A percentile compares a stretch with the other conserved stretches of the same genome.
Evolutionary conservation across 805 yeast genomes (phyloP).

Genomic region (Barnettozyma californica): DNA sequence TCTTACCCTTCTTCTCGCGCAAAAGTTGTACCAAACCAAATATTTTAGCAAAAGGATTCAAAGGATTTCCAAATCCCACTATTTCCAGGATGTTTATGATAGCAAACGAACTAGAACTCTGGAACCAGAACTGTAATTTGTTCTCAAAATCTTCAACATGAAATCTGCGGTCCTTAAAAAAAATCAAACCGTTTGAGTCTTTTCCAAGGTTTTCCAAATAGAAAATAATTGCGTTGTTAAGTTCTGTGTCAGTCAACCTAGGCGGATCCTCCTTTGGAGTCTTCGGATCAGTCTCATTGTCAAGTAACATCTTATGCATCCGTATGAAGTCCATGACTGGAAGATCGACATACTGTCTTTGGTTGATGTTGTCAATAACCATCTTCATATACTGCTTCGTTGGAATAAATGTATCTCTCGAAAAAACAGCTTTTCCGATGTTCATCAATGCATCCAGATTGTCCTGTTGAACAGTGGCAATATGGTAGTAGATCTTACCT

Average conservation of each 20-base stretch:
- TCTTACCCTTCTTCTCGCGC: conserved; percentile 65
- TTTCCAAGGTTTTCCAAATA: conserved; percentile 11
- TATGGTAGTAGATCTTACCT: conserved; percentile 82
- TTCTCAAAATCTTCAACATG: conserved; percentile 24
- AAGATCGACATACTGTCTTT: conserved; percentile 37
- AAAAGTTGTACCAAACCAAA: conserved; percentile 69
- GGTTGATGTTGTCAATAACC: conserved; percentile 75
- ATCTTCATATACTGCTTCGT: conserved; percentile 71
- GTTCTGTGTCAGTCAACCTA: conserved; percentile 43
- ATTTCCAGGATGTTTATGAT: conserved; percentile 69
- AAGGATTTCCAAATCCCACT: conserved; percentile 72
- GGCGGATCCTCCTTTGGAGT: conserved; percentile 35
- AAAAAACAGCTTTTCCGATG: conserved; percentile 71
- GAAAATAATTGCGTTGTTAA: conserved; percentile 4
- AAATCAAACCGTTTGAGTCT: conserved; percentile 57
- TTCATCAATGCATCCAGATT: conserved; percentile 71
- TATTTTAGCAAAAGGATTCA: conserved; percentile 70
- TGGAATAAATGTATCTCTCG: conserved; percentile 81
- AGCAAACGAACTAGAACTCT: conserved; percentile 72
- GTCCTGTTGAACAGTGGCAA: conserved; percentile 77
- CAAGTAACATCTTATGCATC: conserved; percentile 22
- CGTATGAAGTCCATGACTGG: conserved; percentile 28
- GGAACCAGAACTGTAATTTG: conserved; percentile 61
- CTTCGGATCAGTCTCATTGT: conserved; percentile 35
- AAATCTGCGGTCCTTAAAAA: conserved; percentile 36